A percentile compares a stretch with the other conserved stretches of the same genome.
These are phyloP conservation scores for Prunus mira DNA, from an alignment of 306 rosid genomes.

Conservation along the genomic window DNA sequence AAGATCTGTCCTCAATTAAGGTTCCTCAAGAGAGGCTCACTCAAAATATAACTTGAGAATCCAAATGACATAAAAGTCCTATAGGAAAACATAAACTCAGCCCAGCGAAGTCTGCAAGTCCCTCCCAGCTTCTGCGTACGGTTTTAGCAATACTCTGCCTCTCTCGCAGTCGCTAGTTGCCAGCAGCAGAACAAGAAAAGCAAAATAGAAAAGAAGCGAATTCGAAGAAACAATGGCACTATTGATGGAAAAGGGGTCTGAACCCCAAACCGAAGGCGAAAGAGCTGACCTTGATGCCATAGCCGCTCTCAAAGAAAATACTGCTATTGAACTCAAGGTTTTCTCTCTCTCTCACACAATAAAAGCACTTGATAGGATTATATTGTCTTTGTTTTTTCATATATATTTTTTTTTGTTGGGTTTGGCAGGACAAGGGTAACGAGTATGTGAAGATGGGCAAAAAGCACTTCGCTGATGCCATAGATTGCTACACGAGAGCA, in stretches of 20 bases:
- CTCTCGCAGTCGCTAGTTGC: neutral
- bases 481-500: slow-evolving; percentile 87
- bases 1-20: too few relatives aligned
- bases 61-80: too few relatives aligned
- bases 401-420: neutral
- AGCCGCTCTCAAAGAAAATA: slow-evolving; percentile 66
- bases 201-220: neutral
- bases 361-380: neutral
- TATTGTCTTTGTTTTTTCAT: neutral
- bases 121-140: too few relatives aligned
- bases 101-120: neutral
- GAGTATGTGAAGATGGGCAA: slow-evolving; percentile 75
- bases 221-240: slow-evolving; percentile 56
- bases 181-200: neutral
- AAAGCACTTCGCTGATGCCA: slow-evolving; percentile 77
- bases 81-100: too few relatives aligned
- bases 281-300: slow-evolving; percentile 96
- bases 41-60: too few relatives aligned
- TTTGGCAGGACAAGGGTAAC: slow-evolving; percentile 81
- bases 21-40: too few relatives aligned
- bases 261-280: slow-evolving; percentile 68
- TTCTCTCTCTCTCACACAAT: neutral
- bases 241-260: slow-evolving; percentile 79
- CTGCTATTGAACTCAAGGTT: slow-evolving; percentile 83
- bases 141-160: neutral